These are phyloP conservation scores for Porogramme epimiltina DNA, from an alignment of 1,284 basidiomycete genomes.

Conservation along the genomic window DNA sequence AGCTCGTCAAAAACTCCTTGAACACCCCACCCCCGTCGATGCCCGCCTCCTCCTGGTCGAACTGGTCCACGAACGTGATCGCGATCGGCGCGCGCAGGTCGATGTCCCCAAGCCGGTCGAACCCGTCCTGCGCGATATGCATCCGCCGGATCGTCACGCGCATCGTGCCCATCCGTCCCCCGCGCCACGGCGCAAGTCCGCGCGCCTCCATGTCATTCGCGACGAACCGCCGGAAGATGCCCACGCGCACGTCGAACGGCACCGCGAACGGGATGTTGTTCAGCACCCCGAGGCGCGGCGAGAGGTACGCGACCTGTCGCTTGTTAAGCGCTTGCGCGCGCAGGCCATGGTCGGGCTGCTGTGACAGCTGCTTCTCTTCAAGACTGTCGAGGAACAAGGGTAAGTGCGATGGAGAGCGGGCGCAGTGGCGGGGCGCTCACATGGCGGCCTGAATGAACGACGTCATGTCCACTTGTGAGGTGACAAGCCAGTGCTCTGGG, in stretches of 20 bases:
- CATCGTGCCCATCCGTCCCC: constrained; percentile 27
- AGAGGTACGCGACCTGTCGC: constrained; percentile 73
- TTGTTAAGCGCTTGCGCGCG: constrained; percentile 51
- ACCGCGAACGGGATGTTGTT: constrained; percentile 98
- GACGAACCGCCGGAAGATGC: constrained; percentile 88
- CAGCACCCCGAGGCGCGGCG: constrained; percentile 87
- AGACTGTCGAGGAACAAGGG: constrained; percentile 42
- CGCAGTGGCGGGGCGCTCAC: constrained; percentile 41
- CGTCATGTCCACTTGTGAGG: constrained; percentile 72
- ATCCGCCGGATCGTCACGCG: constrained; percentile 73
- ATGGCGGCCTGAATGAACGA: constrained; percentile 91
- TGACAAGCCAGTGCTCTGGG: constrained; percentile 88
- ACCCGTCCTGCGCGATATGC: constrained; percentile 87
- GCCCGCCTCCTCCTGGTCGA: constrained; percentile 82
- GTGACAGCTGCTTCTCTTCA: constrained; percentile 57
- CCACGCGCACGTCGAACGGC: constrained; percentile 89
- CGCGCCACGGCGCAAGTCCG: constrained; percentile 22
- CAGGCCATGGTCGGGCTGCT: constrained; percentile 14
- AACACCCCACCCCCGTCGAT: constrained; percentile 98
- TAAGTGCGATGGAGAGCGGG: background rate
- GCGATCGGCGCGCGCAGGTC: constrained; percentile 81
- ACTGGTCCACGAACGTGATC: constrained; percentile 92
- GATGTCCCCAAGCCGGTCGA: constrained; percentile 74
- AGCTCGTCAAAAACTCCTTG: constrained; percentile 94
- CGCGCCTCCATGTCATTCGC: constrained; percentile 49